These are phyloP conservation scores for Amauroascus verrucosus DNA, from an alignment of 2,329 filamentous ascomycete species.

Conservation along the genomic window DNA sequence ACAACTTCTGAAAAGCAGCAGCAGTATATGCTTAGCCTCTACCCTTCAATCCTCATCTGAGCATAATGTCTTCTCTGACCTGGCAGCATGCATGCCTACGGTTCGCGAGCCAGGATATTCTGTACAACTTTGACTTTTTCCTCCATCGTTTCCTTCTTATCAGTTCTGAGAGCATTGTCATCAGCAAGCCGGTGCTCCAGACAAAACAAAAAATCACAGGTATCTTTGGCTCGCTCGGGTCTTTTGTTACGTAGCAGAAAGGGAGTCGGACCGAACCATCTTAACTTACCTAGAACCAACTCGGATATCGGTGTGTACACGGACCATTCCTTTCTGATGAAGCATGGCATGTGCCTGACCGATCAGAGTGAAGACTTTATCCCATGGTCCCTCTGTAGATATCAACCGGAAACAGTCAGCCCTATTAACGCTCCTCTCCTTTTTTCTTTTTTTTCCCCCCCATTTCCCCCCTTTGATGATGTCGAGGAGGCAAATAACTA, in stretches of 20 bases:
- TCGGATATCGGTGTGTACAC: constrained; percentile 82
- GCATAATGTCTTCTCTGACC: not conserved
- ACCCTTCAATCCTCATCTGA: not conserved
- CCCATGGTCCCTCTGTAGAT: constrained; percentile 72
- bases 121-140: constrained; percentile 64
- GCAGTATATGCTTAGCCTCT: not conserved
- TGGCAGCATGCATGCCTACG: not conserved
- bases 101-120: constrained; percentile 37
- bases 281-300: constrained; percentile 59
- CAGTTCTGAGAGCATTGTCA: constrained; percentile 49
- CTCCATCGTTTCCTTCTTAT: constrained; percentile 70
- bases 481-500: constrained; percentile 16
- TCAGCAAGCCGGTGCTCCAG: not conserved
- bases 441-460: not conserved
- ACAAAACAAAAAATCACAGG: not conserved
- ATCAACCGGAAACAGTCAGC: not conserved
- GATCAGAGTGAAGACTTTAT: constrained; percentile 71
- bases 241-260: too few relatives aligned
- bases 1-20: too few relatives aligned
- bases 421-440: not conserved
- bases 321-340: constrained; percentile 63
- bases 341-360: constrained; percentile 76
- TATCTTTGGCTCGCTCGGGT: too few relatives aligned
- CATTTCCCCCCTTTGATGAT: not conserved
- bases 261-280: not conserved